Evolutionary conservation across 2,329 filamentous ascomycete genomes (phyloP).

Genomic region (Septoria linicola): DNA sequence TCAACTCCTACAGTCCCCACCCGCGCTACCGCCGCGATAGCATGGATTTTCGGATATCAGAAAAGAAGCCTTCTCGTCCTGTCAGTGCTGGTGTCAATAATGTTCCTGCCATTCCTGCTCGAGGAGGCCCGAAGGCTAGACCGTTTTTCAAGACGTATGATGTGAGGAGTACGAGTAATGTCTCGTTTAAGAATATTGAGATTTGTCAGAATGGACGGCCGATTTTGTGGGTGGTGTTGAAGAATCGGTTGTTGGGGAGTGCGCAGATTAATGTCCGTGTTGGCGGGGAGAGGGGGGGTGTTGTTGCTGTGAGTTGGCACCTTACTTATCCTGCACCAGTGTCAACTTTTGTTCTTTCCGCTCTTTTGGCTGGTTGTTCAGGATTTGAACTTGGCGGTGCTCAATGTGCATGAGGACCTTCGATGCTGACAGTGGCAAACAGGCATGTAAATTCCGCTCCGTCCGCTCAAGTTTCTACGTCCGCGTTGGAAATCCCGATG

Average conservation of each 20-base stretch:
- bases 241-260: slow-evolving; percentile 7
- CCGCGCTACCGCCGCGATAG: slow-evolving; percentile 4
- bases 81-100: no score
- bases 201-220: slow-evolving; percentile 13
- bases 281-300: neutral
- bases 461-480: slow-evolving; percentile 11
- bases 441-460: slow-evolving; percentile 8
- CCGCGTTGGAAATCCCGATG: slow-evolving; percentile 15
- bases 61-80: neutral
- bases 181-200: slow-evolving; percentile 12
- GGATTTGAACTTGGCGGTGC: no score
- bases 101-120: no score
- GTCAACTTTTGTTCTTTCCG: neutral
- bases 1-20: neutral
- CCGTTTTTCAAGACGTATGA: slow-evolving; percentile 14
- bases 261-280: slow-evolving; percentile 11
- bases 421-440: no score
- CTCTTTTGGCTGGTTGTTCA: no score
- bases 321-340: no score
- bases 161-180: slow-evolving; percentile 7
- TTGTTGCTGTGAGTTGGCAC: slow-evolving; percentile 1
- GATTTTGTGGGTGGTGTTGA: slow-evolving; percentile 7
- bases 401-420: no score
- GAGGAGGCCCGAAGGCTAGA: neutral
- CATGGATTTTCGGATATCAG: slow-evolving; percentile 5